These are phyloP conservation scores for Cyanophora paradoxa DNA, from an alignment of 78 protist genomes.

Conservation along the genomic window DNA sequence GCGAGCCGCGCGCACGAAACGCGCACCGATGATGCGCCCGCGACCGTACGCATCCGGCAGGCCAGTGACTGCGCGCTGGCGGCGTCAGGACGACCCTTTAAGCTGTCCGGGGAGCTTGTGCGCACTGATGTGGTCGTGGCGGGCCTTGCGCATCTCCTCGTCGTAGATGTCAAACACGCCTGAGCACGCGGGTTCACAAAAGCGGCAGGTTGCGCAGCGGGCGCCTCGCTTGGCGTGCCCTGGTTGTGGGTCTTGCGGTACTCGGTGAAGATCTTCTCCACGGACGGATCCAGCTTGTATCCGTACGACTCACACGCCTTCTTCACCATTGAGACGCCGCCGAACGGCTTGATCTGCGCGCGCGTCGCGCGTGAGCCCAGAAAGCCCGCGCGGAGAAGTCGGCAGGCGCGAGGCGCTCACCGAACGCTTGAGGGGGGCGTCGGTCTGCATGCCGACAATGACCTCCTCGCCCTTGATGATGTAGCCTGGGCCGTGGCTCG, in stretches of 20 bases:
- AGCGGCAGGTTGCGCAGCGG: too few species aligned
- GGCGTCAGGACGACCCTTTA: too few species aligned
- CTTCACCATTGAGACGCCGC: constrained; percentile 7
- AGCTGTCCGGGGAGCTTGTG: too few species aligned
- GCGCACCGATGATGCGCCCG: constrained; percentile 34
- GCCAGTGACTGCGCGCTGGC: too few species aligned
- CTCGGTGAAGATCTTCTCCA: constrained; percentile 3
- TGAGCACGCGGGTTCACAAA: too few species aligned
- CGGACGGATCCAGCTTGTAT: background rate
- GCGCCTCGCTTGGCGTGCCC: too few species aligned
- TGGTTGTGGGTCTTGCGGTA: constrained; percentile 26
- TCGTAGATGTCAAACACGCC: constrained; percentile 19
- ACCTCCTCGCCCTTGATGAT: constrained; percentile 20
- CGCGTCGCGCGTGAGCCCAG: too few species aligned
- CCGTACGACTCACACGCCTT: constrained; percentile 18
- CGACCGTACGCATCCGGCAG: constrained; percentile 33
- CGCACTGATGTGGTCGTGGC: constrained; percentile 3
- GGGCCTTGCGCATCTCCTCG: background rate
- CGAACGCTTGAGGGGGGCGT: constrained; percentile 28
- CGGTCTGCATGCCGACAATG: constrained; percentile 32
- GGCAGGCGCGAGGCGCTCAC: too few species aligned
- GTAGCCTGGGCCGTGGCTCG: constrained; percentile 15
- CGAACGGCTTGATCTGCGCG: constrained; percentile 30
- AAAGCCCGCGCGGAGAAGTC: too few species aligned
- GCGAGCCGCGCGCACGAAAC: too few species aligned